Evolutionary conservation across 768 basidiomycete species (phyloP), one percentile per base, ranked within the genome.

Genomic region (Roridomyces roridus): DNA sequence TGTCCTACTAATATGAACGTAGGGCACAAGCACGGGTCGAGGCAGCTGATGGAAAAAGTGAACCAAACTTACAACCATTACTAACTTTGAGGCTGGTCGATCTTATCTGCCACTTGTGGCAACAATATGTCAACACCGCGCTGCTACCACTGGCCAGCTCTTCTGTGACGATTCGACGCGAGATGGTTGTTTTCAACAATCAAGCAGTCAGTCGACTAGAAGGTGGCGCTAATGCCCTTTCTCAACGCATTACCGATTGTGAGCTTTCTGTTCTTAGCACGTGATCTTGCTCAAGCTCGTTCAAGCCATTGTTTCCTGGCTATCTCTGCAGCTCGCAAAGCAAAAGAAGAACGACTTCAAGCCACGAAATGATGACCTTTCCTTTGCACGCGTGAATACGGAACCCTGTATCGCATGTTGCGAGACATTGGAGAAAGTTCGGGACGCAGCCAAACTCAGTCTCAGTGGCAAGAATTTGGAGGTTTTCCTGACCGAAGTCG

Each of bases 261-360:
- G 69, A 63, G 87, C 74, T 15, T 3, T 11, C 18, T 17, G 25
- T 8, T 8, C 40, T n/a, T n/a, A 37, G 25, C 21, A 20, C 35
- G 39, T 50, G 20, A 53, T 35, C 44, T 46, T 25, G 31, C 43
- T 55, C 26, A 40, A 15, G 21, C 26, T 21, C 31, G 40, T 46
- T 58, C 0, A 58, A 95, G 92, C 80, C 0, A 83, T 94, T 56
- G 71, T 94, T 43, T 71, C 83, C 18, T 96, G 91, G 88, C 75
- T 98, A 7, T 79, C 85, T 2, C 59, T 79, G 4, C 88, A 92
- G 59, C 84, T 99, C 34, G 81, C 85, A 8, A 96, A 94, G 71
- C 97, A 99, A 71, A 98, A 98, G 78, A 91, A 89, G 66, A 91
- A 86, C 46, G 97, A 99, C 70, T 99, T 97, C 77, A 97, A 96